phyloP scores from a whole-genome alignment of 805 yeast species.

The Candida bentonensis region DNA sequence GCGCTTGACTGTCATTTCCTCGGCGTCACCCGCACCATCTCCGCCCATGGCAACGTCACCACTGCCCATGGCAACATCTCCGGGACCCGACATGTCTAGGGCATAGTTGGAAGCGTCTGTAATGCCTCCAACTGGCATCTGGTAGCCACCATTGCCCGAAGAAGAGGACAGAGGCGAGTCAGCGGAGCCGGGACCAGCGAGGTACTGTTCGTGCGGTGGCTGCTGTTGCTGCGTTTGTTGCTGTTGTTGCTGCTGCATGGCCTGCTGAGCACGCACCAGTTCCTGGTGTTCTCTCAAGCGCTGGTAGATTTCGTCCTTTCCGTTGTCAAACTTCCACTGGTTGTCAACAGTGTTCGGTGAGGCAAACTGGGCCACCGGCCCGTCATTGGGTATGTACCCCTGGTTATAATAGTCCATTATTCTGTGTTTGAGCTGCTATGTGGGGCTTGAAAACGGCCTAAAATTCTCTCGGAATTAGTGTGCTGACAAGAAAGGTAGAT shows the following conservation, averaged over 20 bases:
- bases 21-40: constrained; percentile 15
- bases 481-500: too few relatives aligned
- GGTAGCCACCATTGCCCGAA: not conserved
- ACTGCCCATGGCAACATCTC: constrained; percentile 3
- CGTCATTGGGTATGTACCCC: not conserved
- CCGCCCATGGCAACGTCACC: constrained; percentile 5
- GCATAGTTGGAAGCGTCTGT: not conserved
- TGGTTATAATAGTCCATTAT: not conserved
- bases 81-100: not conserved
- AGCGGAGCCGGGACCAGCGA: not conserved
- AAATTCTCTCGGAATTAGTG: too few relatives aligned
- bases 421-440: too few relatives aligned
- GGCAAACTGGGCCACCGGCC: not conserved
- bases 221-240: not conserved
- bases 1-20: constrained; percentile 38
- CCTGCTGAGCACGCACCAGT: not conserved
- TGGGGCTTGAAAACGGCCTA: too few relatives aligned
- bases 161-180: not conserved
- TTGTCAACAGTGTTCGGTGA: too few relatives aligned
- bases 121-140: too few relatives aligned
- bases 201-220: not conserved
- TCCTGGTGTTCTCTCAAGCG: not conserved
- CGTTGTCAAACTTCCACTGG: too few relatives aligned
- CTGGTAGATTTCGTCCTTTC: not conserved
- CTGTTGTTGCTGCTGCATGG: not conserved